phyloP scores from a whole-genome alignment of 2,329 filamentous ascomycete genomes.

The Shiraia bambusicola region DNA sequence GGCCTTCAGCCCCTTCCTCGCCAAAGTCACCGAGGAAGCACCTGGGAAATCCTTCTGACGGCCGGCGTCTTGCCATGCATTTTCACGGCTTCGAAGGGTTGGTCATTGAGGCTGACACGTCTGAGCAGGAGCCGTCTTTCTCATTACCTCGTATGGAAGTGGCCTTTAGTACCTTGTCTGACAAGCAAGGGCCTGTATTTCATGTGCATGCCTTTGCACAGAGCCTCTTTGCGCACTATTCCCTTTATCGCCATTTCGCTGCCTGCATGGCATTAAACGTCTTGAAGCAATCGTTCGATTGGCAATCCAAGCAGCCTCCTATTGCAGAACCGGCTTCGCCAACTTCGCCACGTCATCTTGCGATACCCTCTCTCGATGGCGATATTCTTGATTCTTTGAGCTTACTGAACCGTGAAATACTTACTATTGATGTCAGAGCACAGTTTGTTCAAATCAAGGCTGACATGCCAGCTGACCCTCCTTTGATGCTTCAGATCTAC shows the following conservation, averaged over 20 bases:
- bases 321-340: constrained; percentile 13
- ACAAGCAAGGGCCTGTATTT: constrained; percentile 83
- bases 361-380: constrained; percentile 35
- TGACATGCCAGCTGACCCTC: constrained; percentile 84
- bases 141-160: constrained; percentile 85
- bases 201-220: constrained; percentile 81
- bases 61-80: constrained; percentile 77
- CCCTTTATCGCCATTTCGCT: constrained; percentile 89
- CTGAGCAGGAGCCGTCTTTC: constrained; percentile 83
- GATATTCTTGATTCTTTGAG: constrained; percentile 30
- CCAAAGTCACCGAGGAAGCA: constrained; percentile 55
- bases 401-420: constrained; percentile 59
- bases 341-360: constrained; percentile 28
- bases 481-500: constrained; percentile 86
- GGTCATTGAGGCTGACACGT: constrained; percentile 84
- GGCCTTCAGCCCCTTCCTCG: constrained; percentile 52
- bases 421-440: constrained; percentile 80
- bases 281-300: constrained; percentile 53
- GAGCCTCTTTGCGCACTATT: constrained; percentile 82
- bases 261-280: constrained; percentile 79
- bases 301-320: constrained; percentile 13
- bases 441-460: constrained; percentile 85
- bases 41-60: constrained; percentile 61
- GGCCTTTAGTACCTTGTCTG: constrained; percentile 79
- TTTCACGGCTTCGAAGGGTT: constrained; percentile 84